These are phyloP conservation scores for Rhizopogon vinicolor DNA, from an alignment of 768 basidiomycete species.

Conservation along the genomic window DNA sequence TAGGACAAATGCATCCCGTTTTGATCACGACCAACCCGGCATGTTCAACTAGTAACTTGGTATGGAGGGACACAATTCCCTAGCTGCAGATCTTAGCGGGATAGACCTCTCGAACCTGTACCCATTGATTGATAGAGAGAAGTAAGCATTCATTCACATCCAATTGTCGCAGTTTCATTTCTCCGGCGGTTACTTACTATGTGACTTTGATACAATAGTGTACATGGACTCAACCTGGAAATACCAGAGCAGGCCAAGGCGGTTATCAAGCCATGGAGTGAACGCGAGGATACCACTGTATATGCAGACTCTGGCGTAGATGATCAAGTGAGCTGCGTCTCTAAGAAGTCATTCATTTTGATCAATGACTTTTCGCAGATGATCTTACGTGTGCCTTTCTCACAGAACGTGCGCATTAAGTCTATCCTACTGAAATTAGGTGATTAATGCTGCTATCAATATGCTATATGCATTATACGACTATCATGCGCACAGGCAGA, in stretches of 20 bases:
- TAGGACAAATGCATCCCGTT: constrained; percentile 3
- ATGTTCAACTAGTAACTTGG: no score
- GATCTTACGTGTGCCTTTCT: constrained; percentile 79
- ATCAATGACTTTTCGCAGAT: constrained; percentile 38
- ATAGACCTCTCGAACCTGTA: constrained; percentile 53
- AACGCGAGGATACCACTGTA: constrained; percentile 60
- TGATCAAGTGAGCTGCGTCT: constrained; percentile 57
- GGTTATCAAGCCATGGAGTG: constrained; percentile 79
- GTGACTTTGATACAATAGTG: constrained; percentile 35
- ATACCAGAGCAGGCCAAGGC: constrained; percentile 78
- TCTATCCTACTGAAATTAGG: constrained; percentile 77
- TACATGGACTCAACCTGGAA: constrained; percentile 74
- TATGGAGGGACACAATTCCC: constrained; percentile 27
- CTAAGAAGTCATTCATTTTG: neutral
- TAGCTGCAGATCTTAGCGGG: constrained; percentile 40
- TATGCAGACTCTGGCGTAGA: constrained; percentile 65
- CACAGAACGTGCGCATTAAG: constrained; percentile 68
- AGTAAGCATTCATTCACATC: constrained; percentile 36
- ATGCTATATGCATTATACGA: neutral
- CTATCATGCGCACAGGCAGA: constrained; percentile 42
- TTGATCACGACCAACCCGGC: no score
- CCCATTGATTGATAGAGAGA: constrained; percentile 58
- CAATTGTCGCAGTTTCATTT: neutral
- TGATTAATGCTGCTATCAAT: constrained; percentile 24
- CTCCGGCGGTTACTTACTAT: neutral